Evolutionary conservation across 768 basidiomycete genomes (phyloP), one percentile per base, ranked within the genome.

Genomic region (Boletus bicolor): DNA sequence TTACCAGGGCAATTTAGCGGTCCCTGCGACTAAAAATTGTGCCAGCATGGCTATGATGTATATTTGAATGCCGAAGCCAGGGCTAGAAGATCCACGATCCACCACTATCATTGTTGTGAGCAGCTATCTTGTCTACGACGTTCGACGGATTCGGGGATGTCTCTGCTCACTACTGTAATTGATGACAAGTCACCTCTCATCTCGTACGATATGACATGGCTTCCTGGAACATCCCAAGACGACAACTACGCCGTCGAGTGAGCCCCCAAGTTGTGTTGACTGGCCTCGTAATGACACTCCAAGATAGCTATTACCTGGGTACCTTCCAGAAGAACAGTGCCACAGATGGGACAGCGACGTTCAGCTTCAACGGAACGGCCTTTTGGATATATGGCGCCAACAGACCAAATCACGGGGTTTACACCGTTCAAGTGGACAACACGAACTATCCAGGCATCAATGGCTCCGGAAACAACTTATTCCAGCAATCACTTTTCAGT

Each of bases 371-470:
- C 42, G 82, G 79, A 19, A 78, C 76, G 9, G 74, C 73, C 4
- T 67, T 83, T 17, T 72, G 75, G 66, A 67, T 83, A 28, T 82
- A 73, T 58, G 81, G 82, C 24, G 73, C 80, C 15, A 79, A 79
- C 60, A 72, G 80, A 44, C 54, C 56, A 3, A 80, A 79, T 54
- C 79, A 82, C 60, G 79, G 82, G 0, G 55, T 50, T 2, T 84
- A 76, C 57, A 70, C 75, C 38, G 71, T 83, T 37, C 68, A 67
- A 37, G 59, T 83, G 3, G 80, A 82, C 64, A 59, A 65, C 30
- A 59, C 41, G 7, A 53, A 46, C 37, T 73, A 66, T 51, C 53
- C 69, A 12, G 54, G 62, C 15, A 44, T 57, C 39, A 72, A 72
- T 54, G 79, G 77, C 6, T 47, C 55, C 10, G 64, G 62, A 26